Evolutionary conservation across 2,329 filamentous ascomycete genomes (phyloP).

Genomic region (Neobulgaria alba): DNA sequence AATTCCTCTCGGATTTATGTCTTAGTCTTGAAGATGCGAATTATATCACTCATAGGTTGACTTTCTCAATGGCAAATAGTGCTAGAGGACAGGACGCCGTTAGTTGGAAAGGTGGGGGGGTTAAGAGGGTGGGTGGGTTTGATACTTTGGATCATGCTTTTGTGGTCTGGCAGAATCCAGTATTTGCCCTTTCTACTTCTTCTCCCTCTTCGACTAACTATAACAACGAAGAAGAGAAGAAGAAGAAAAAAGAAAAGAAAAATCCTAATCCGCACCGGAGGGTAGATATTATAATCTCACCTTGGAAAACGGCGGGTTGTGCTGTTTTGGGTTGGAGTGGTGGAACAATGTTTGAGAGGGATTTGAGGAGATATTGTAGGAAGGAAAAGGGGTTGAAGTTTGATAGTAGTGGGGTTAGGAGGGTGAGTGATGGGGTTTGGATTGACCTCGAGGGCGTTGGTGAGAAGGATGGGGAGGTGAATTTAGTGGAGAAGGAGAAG

Average conservation of each 20-base stretch:
- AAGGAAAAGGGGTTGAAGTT: constrained; percentile 66
- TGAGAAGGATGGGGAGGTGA: constrained; percentile 47
- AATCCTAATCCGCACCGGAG: constrained; percentile 72
- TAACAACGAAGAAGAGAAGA: constrained; percentile 34
- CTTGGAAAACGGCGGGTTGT: constrained; percentile 83
- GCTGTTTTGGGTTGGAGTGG: constrained; percentile 84
- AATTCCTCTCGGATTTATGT: constrained; percentile 67
- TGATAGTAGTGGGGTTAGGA: constrained; percentile 78
- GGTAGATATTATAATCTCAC: constrained; percentile 85
- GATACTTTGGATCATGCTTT: constrained; percentile 87
- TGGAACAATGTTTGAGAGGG: constrained; percentile 82
- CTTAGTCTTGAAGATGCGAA: constrained; percentile 56
- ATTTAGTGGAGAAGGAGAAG: constrained; percentile 65
- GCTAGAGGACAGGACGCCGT: constrained; percentile 59
- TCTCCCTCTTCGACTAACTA: no score
- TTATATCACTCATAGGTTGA: constrained; percentile 76
- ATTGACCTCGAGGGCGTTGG: constrained; percentile 60
- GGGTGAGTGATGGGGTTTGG: constrained; percentile 53
- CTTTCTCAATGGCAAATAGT: constrained; percentile 59
- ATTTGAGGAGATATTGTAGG: constrained; percentile 74
- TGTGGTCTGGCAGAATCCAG: constrained; percentile 82
- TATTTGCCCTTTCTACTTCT: no score
- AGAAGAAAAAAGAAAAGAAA: constrained; percentile 31
- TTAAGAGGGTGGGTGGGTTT: constrained; percentile 50
- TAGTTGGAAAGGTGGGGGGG: constrained; percentile 40